Evolutionary conservation across 768 basidiomycete genomes (phyloP), one percentile per base, ranked within the genome.

Genomic region (Obba rivulosa): DNA sequence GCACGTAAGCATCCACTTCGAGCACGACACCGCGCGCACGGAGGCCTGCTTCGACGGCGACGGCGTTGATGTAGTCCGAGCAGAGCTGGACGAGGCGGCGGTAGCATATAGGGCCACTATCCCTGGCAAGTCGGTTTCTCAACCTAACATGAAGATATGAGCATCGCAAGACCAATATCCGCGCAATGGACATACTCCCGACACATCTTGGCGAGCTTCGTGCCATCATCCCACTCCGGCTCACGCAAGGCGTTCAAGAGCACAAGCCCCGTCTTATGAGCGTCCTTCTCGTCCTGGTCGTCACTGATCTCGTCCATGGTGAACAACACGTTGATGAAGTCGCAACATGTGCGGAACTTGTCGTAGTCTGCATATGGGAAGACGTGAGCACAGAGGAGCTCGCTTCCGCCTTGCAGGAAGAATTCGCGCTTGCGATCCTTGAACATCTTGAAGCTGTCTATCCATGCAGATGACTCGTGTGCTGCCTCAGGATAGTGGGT

Each of bases 261-360:
- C 20, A 75, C 68, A 41, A 74, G 67, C 16, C 79, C 78, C 23
- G 78, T 82, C 21, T 66, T 66, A 37, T 69, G 69, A 35, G 80
- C 83, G 41, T 77, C 82, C 46, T 65, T 64, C 22, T 76, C 77
- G 57, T 67, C 73, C 60, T 83, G 83, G 49, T 83, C 81, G 53
- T 84, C 81, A 61, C 79, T 83, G 45, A 82, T 72, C 63, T 85
- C 83, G 62, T 85, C 84, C 42, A 83, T 70, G 49, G 80, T 77
- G 65, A 81, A 85, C 23, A 85, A 72, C 11, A 80, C 65, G 56
- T 84, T 82, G 50, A 82, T 74, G 51, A 81, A 80, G 63, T 85
- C 82, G 57, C 81, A 83, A 35, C 71, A 74, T 1, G 75, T 82
- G 46, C 81, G 71, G 51, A 83, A 75, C 57, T 75, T 69, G 48